A percentile compares a stretch with the other conserved stretches of the same genome.
Evolutionary conservation across 768 basidiomycete species (phyloP).

Genomic region (Botryobasidium botryosum): DNA sequence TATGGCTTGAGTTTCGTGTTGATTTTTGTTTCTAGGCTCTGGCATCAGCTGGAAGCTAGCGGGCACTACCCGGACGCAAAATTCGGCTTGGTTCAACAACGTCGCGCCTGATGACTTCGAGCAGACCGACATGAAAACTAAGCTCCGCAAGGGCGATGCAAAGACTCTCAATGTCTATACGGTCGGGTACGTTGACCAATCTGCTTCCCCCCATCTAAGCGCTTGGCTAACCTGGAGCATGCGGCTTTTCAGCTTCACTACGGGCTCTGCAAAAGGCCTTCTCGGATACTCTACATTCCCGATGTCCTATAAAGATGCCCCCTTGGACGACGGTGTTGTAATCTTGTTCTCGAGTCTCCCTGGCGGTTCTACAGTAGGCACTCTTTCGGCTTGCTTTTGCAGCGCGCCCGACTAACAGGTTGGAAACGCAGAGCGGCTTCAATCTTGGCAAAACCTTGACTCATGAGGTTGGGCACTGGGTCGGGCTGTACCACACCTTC

Average conservation of each 20-base stretch:
- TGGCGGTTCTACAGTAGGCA: too few relatives aligned
- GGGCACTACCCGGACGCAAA: background rate
- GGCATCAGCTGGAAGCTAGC: background rate
- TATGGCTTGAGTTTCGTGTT: too few relatives aligned
- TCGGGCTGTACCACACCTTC: constrained; percentile 3
- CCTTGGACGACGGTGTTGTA: background rate
- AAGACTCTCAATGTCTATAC: background rate
- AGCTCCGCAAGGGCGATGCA: background rate
- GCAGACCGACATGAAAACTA: background rate
- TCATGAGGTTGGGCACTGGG: background rate
- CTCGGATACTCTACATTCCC: constrained; percentile 27
- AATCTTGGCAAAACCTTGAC: background rate
- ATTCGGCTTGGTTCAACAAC: background rate
- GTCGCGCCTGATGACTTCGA: background rate
- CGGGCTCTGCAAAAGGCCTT: constrained; percentile 17
- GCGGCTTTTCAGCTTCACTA: too few relatives aligned
- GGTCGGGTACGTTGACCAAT: too few relatives aligned
- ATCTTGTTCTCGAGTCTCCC: background rate
- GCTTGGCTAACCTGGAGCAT: too few relatives aligned
- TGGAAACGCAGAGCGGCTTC: too few relatives aligned
- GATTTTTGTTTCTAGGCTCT: background rate
- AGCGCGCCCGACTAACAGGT: too few relatives aligned
- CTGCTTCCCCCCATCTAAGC: too few relatives aligned
- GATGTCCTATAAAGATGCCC: too few relatives aligned
- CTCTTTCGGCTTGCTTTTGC: too few relatives aligned